Evolutionary conservation across 192 early-diverging fungal genomes (phyloP).

Genomic region (Gigaspora rosea): DNA sequence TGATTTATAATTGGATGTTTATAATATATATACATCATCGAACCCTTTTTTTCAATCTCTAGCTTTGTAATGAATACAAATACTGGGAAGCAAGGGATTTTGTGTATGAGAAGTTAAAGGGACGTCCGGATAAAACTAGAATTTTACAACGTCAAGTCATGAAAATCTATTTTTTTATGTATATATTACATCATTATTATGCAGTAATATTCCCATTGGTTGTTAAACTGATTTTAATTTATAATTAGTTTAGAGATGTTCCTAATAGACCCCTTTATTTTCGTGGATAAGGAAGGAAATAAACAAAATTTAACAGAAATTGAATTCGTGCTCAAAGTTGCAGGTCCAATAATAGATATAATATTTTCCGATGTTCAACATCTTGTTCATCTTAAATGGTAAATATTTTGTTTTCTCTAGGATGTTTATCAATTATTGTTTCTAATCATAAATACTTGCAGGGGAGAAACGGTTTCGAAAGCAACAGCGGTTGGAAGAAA

Average conservation of each 20-base stretch:
- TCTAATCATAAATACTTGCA: constrained; percentile 25
- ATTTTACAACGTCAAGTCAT: constrained; percentile 30
- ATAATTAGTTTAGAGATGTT: constrained; percentile 27
- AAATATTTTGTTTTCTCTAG: constrained; percentile 14
- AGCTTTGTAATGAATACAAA: too few species aligned
- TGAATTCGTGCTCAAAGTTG: constrained; percentile 30
- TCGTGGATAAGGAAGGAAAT: constrained; percentile 1
- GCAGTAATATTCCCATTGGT: not conserved
- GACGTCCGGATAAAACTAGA: constrained; percentile 4
- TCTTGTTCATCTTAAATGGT: constrained; percentile 29
- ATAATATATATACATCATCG: too few species aligned
- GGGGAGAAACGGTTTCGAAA: constrained; percentile 30
- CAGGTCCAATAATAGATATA: too few species aligned
- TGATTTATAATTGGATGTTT: too few species aligned
- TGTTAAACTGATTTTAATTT: too few species aligned
- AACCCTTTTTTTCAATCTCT: too few species aligned
- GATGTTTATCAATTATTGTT: constrained; percentile 27
- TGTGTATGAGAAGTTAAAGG: constrained; percentile 14
- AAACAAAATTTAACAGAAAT: constrained; percentile 14
- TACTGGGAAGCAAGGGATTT: too few species aligned
- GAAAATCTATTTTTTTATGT: constrained; percentile 29
- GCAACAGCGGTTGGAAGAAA: too few species aligned
- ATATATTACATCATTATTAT: constrained; percentile 28
- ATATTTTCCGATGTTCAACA: too few species aligned
- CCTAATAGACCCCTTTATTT: constrained; percentile 17